Base-by-base conservation (phyloP, 208 protist species). In the Jaenimonas drosophilae region DNA sequence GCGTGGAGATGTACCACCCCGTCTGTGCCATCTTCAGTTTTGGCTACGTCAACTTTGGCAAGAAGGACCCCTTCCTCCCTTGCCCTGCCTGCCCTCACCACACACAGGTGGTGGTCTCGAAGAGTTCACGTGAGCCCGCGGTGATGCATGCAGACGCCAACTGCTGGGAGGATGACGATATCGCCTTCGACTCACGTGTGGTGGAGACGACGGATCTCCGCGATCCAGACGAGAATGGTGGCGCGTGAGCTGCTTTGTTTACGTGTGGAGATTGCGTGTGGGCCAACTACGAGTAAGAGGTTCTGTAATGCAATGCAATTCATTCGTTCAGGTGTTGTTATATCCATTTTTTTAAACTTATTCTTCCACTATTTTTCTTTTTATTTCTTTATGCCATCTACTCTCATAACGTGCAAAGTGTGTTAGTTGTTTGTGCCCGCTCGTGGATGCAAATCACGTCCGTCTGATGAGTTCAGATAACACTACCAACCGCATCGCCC, bases 1-100 rank as follows among this genome's bases (percentile, higher is more conserved):
- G 83, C 57, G 59, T 59, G n/a, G 77, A 88, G 54, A 67, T 64
- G 66, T 91, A 78, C 52, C 83, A 91, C 64, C 52, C 68, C 1
- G 61, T 91, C 29, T 88, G 82, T 30, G 82, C 82, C 25, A 54
- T 86, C 19, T 91, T 80, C 63, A 77, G 66, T 21, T 41, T 63
- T 36, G 83, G 78, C 28, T 91, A 91, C 49, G 83, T 91, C 0
- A 91, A 91, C 44, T 87, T 91, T 59, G 83, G 83, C 12, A 80
- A 88, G 48, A 73, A 77, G 25, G 83, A 91, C 50, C 83, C 83
- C 1, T 79, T 70, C 37, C 29, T 86, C 58, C 83, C 83, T 7
- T 88, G 76, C 25, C 64, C 83, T 2, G 83, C 83, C 9, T 91
- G 83, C 34, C 83, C 83, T 27, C 59, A 67, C 2, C 83, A 91